phyloP scores from a whole-genome alignment of 2,329 filamentous ascomycete species.

The Venturia oleaginea region DNA sequence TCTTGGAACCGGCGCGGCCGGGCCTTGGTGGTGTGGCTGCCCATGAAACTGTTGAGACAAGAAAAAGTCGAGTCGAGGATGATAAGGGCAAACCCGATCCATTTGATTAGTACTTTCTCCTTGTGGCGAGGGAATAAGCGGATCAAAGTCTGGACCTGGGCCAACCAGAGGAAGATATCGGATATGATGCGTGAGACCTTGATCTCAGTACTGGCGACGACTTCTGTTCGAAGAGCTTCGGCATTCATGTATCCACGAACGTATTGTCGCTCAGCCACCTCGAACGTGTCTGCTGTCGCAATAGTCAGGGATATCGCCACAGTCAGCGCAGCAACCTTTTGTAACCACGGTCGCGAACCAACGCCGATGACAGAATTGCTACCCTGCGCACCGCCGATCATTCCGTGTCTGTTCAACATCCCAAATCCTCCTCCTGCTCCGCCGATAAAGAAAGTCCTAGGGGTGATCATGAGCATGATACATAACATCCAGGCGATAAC shows the following conservation, averaged over 20 bases:
- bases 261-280: slow-evolving; percentile 76
- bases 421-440: slow-evolving; percentile 58
- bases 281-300: slow-evolving; percentile 84
- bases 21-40: slow-evolving; percentile 39
- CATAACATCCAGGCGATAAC: slow-evolving; percentile 87
- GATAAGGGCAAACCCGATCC: slow-evolving; percentile 92
- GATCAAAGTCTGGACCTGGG: slow-evolving; percentile 93
- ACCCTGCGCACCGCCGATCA: slow-evolving; percentile 66
- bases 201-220: slow-evolving; percentile 77
- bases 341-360: slow-evolving; percentile 86
- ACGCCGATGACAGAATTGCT: slow-evolving; percentile 64
- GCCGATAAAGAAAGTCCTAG: slow-evolving; percentile 84
- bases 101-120: slow-evolving; percentile 98
- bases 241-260: slow-evolving; percentile 71
- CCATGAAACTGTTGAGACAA: slow-evolving; percentile 77
- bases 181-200: slow-evolving; percentile 88
- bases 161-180: slow-evolving; percentile 93
- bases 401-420: slow-evolving; percentile 69
- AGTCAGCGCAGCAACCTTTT: slow-evolving; percentile 57
- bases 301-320: slow-evolving; percentile 81
- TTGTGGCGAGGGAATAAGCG: slow-evolving; percentile 91
- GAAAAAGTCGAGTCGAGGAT: slow-evolving; percentile 84
- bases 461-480: slow-evolving; percentile 88
- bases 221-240: slow-evolving; percentile 61
- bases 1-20: slow-evolving; percentile 73